Conservation (phyloP, 257 asterid species). For the Voacanga thouarsii region DNA sequence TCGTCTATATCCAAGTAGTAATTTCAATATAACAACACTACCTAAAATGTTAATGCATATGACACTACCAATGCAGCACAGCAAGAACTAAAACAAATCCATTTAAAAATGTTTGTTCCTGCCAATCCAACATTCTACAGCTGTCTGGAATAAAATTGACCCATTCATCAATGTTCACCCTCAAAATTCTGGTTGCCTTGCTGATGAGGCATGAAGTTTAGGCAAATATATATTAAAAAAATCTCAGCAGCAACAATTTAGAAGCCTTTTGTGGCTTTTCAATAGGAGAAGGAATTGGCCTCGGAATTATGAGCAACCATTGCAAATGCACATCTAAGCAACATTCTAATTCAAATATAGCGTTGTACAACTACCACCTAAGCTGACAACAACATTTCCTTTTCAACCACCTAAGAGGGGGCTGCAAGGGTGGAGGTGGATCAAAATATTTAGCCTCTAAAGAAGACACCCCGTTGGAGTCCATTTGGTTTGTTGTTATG, state of each 20-base stretch:
- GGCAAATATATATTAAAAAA: background rate
- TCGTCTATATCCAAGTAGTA: background rate
- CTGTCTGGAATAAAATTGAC: background rate
- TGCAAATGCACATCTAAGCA: no score
- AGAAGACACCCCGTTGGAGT: no score
- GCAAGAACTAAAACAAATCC: background rate
- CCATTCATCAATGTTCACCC: conserved; percentile 5
- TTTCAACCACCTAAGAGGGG: no score
- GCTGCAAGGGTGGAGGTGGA: no score
- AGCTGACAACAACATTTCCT: no score
- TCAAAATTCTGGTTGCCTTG: background rate
- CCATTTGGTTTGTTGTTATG: no score
- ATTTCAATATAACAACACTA: conserved; percentile 5
- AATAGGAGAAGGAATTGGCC: conserved; percentile 42
- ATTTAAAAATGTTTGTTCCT: background rate
- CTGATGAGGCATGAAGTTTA: conserved; percentile 1
- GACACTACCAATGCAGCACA: background rate
- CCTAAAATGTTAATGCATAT: background rate
- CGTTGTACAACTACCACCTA: no score
- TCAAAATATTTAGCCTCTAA: no score
- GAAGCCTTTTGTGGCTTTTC: conserved; percentile 5
- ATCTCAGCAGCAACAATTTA: conserved; percentile 4
- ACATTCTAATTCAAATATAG: no score
- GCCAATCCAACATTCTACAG: background rate
- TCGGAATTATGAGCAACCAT: no score